Evolutionary conservation across 2,329 filamentous ascomycete genomes (phyloP), one percentile per base, ranked within the genome.

Genomic region (Colletotrichum zoysiae): DNA sequence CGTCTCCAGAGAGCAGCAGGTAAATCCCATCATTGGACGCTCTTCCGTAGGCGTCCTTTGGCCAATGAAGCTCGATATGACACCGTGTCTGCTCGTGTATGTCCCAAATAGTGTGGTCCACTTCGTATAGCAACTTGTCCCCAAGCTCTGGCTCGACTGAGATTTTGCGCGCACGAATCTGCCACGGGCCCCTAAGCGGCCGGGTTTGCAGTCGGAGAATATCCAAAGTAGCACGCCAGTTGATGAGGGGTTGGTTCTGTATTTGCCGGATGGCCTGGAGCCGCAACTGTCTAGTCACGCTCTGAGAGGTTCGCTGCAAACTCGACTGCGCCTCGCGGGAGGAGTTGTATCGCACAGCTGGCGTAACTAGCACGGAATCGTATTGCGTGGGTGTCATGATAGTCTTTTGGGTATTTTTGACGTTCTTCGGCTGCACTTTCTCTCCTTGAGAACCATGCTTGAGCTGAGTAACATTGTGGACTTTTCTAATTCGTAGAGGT

Each of bases 211-310:
- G 75, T 72, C 79, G 79, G 70, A 88, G 79, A 5, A 81, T 73
- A 11, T 76, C 71, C 51, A 87, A 79, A 14, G 82, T 81, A 7
- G 77, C 73, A 18, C 78, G 80, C 85, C 85, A 87, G 70, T 83
- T 78, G 1, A 81, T 77, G 46, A 79, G 75, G 20, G 74, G 76
- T 46, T 74, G 76, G 1, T 74, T 67, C 65, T 80, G 78, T 16
- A 76, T 75, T 26, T 76, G 73, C 69, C 79, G 80, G 30, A 82
- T 77, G 23, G 76, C 76, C 51, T 82, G 79, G 53, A 83, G 77
- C 5, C 80, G 80, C 3, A 78, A 71, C 73, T 86, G 85, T 8
- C 79, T 78, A n/a, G 75, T 75, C 20, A 81, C 74, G n/a, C 75
- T 79, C 30, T 74, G 59, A 30, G 73, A 69, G 48, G 77, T 74